Evolutionary conservation across 805 yeast species (phyloP).

Genomic region (Saccharomycopsis synnaedendra): DNA sequence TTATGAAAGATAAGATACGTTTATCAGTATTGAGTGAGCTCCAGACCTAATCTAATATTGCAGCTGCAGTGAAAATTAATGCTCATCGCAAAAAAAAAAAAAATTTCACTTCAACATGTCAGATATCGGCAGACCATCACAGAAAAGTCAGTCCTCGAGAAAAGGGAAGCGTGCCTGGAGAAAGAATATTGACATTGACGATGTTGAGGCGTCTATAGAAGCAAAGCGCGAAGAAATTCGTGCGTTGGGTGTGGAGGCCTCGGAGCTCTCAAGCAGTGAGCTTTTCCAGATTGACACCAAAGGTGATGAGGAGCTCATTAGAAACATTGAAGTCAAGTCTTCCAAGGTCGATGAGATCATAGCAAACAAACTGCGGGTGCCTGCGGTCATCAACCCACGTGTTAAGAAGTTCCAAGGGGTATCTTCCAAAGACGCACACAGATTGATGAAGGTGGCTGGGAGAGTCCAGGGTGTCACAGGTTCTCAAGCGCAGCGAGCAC

Average conservation of each 20-base stretch:
- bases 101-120: constrained; percentile 5
- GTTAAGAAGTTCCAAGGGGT: constrained; percentile 46
- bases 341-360: constrained; percentile 62
- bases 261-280: constrained; percentile 29
- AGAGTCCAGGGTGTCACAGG: constrained; percentile 43
- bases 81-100: too few relatives aligned
- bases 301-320: constrained; percentile 38
- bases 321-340: constrained; percentile 31
- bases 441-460: constrained; percentile 70
- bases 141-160: constrained; percentile 63
- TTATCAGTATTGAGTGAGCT: too few relatives aligned
- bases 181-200: constrained; percentile 80
- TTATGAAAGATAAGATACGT: too few relatives aligned
- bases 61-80: too few relatives aligned
- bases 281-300: constrained; percentile 59
- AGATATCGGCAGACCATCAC: constrained; percentile 41
- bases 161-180: constrained; percentile 93
- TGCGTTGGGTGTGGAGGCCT: constrained; percentile 35
- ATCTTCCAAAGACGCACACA: constrained; percentile 46
- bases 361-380: constrained; percentile 65
- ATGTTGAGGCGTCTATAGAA: constrained; percentile 61
- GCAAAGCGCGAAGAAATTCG: constrained; percentile 51
- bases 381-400: constrained; percentile 38
- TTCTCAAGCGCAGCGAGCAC: constrained; percentile 40
- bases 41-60: too few relatives aligned